phyloP scores from a whole-genome alignment of 805 yeast species.

The Starmerella powellii region DNA sequence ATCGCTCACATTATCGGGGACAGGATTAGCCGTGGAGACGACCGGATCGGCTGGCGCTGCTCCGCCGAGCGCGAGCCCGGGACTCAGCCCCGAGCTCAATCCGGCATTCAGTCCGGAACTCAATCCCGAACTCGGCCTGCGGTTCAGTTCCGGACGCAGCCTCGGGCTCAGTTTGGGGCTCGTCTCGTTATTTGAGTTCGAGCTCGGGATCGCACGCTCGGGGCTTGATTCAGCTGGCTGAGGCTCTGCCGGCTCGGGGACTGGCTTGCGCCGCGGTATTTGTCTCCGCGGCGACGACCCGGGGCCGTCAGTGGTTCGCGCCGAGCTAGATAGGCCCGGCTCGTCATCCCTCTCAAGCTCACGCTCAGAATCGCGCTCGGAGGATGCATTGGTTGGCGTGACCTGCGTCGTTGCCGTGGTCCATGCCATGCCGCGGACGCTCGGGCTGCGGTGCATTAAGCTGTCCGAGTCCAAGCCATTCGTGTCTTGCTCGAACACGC shows the following conservation, averaged over 20 bases:
- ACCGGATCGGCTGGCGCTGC: not conserved
- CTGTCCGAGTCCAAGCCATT: not conserved
- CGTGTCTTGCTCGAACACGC: not conserved
- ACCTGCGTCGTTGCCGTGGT: slow-evolving; percentile 9
- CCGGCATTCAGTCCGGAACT: too few species aligned
- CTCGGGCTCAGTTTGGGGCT: too few species aligned
- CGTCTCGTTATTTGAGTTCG: too few species aligned
- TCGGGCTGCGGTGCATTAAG: slow-evolving; percentile 5
- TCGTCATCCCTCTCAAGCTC: not conserved
- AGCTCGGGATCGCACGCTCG: too few species aligned
- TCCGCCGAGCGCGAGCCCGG: too few species aligned
- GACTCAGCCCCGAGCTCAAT: too few species aligned
- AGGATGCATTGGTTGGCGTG: slow-evolving; percentile 4
- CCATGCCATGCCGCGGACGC: slow-evolving; percentile 1
- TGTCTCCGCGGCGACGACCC: not conserved
- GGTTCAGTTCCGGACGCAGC: too few species aligned
- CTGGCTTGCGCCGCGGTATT: slow-evolving; percentile 5
- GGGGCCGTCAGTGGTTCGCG: not conserved
- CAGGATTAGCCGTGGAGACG: too few species aligned
- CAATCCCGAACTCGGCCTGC: too few species aligned
- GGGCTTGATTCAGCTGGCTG: not conserved
- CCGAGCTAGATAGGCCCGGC: not conserved
- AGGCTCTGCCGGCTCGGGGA: too few species aligned
- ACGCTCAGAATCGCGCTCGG: not conserved
- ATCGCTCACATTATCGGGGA: not conserved